These are phyloP conservation scores for Neonothopanus nambi DNA, from an alignment of 1,284 basidiomycete genomes.

Conservation along the genomic window DNA sequence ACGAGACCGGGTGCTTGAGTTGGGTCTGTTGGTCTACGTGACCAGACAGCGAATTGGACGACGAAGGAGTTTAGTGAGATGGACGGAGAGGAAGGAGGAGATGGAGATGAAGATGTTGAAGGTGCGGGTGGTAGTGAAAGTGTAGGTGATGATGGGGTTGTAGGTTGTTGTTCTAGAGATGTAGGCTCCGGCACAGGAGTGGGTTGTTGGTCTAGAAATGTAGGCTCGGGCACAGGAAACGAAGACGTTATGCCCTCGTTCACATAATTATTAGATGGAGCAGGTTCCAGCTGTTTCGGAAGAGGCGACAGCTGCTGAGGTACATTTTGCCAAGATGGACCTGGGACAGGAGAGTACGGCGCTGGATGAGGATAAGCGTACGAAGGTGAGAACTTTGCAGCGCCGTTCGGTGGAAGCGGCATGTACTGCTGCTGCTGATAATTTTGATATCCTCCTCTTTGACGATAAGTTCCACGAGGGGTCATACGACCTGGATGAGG, in stretches of 20 bases:
- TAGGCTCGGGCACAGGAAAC: constrained; percentile 21
- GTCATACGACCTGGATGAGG: background rate
- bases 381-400: constrained; percentile 10
- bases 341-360: constrained; percentile 5
- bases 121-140: constrained; percentile 16
- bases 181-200: constrained; percentile 22
- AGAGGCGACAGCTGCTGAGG: constrained; percentile 5
- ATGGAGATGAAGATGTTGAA: constrained; percentile 11
- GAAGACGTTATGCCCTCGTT: background rate
- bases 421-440: background rate
- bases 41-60: constrained; percentile 60
- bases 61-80: background rate
- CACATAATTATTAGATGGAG: background rate
- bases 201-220: constrained; percentile 15
- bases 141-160: constrained; percentile 13
- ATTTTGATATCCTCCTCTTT: background rate
- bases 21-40: constrained; percentile 62
- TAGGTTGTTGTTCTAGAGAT: constrained; percentile 14
- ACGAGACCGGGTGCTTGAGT: constrained; percentile 63
- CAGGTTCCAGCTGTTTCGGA: background rate
- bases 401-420: background rate
- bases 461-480: background rate
- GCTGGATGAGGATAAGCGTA: constrained; percentile 25
- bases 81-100: constrained; percentile 10
- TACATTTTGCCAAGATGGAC: constrained; percentile 19